A percentile compares a stretch with the other conserved stretches of the same genome.
phyloP scores from a whole-genome alignment of 331 rosid species.

The Acacia pycnantha region DNA sequence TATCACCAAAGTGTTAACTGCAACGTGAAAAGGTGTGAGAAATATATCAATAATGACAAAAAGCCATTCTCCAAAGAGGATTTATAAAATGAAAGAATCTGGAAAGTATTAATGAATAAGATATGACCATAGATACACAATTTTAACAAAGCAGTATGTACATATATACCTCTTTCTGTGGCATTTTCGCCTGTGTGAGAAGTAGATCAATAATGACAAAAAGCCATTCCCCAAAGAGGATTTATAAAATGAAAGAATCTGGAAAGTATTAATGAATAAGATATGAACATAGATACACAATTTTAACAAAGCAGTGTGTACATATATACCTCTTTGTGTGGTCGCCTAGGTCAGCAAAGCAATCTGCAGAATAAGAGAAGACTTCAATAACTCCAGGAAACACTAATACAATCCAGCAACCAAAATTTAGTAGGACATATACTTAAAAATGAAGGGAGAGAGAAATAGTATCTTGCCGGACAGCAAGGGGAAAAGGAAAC shows the following conservation, averaged over 20 bases:
- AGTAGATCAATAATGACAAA: not conserved
- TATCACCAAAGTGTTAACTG: slow-evolving; percentile 66
- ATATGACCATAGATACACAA: slow-evolving; percentile 12
- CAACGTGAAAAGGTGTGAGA: not conserved
- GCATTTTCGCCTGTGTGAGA: slow-evolving; percentile 27
- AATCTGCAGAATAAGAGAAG: slow-evolving; percentile 53
- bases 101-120: slow-evolving; percentile 6
- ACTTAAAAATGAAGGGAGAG: not conserved
- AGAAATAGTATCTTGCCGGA: not conserved
- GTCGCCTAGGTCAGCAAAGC: slow-evolving; percentile 60
- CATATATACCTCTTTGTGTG: slow-evolving; percentile 53
- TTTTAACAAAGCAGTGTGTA: not conserved
- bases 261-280: slow-evolving; percentile 6
- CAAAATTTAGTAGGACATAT: not conserved
- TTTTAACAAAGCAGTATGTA: not conserved
- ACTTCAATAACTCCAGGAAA: slow-evolving; percentile 7
- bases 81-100: not conserved
- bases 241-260: not conserved
- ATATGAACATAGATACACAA: slow-evolving; percentile 12
- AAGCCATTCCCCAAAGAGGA: not conserved
- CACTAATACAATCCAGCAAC: not conserved
- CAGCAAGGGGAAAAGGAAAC: no score
- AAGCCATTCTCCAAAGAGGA: not conserved
- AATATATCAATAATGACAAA: not conserved
- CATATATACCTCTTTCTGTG: slow-evolving; percentile 54